Percentiles rank a stretch among this genome's conserved stretches.
Evolutionary conservation across 208 protist species (phyloP).

Genomic region (Entamoeba moshkovskii): DNA sequence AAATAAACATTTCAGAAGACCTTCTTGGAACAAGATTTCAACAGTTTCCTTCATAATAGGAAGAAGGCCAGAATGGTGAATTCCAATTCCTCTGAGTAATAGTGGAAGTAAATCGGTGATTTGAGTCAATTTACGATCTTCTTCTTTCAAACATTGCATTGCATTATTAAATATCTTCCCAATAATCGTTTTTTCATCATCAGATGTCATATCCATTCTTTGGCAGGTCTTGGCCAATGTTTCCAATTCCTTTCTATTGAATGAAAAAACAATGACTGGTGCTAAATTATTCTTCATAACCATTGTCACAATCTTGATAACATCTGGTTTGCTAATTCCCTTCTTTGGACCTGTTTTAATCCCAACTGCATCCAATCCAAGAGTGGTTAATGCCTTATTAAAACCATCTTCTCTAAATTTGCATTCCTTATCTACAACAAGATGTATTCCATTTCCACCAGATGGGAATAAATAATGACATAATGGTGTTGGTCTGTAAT

Average conservation of each 20-base stretch:
- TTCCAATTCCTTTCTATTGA: constrained; percentile 90
- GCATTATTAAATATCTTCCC: background rate
- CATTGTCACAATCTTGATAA: constrained; percentile 72
- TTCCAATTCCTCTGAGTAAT: constrained; percentile 85
- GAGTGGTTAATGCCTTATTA: background rate
- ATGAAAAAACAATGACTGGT: constrained; percentile 93
- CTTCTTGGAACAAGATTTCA: constrained; percentile 97
- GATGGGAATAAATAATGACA: constrained; percentile 51
- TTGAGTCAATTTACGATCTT: background rate
- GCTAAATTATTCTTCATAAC: constrained; percentile 84
- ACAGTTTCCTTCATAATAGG: constrained; percentile 97
- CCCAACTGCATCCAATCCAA: background rate
- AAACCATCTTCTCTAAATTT: constrained; percentile 36
- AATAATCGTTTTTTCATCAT: background rate
- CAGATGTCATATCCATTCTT: background rate
- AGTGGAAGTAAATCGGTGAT: constrained; percentile 53
- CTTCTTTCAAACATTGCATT: background rate
- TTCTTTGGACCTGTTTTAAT: background rate
- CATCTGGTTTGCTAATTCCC: background rate
- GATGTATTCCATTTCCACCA: constrained; percentile 64
- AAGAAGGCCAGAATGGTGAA: constrained; percentile 96
- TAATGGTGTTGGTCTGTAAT: constrained; percentile 93
- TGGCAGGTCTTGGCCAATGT: background rate
- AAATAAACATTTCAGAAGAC: constrained; percentile 71
- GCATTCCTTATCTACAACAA: constrained; percentile 76